phyloP scores from a whole-genome alignment of 257 asterid species.

The Thymus quinquecostatus region DNA sequence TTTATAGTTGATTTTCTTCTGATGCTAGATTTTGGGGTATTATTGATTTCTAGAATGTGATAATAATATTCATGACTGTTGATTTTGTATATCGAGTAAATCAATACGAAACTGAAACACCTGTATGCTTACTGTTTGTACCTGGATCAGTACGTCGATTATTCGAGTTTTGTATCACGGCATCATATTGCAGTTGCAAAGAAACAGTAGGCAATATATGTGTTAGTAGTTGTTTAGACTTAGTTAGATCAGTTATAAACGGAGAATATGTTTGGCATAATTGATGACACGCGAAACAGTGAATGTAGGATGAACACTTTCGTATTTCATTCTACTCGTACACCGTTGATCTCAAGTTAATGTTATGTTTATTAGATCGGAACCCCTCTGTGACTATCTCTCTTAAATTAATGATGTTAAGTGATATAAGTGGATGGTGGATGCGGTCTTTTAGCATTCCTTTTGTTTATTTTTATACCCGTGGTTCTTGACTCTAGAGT shows the following conservation, averaged over 20 bases:
- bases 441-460: no score
- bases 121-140: background rate
- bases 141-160: background rate
- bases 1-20: background rate
- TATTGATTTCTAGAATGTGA: background rate
- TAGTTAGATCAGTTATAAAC: background rate
- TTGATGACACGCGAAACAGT: background rate
- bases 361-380: background rate
- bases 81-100: background rate
- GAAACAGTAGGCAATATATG: background rate
- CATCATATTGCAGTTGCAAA: background rate
- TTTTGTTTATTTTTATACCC: no score
- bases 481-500: no score
- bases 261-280: conserved; percentile 2
- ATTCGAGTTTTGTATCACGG: background rate
- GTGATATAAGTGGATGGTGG: background rate
- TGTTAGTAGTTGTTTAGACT: background rate
- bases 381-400: background rate
- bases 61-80: background rate
- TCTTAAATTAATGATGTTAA: background rate
- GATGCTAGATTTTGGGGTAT: conserved; percentile 3
- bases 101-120: background rate
- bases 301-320: conserved; percentile 5
- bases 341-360: conserved; percentile 5
- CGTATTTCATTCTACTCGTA: background rate